These are phyloP conservation scores for Spergularia azorica DNA, from an alignment of 179 eudicot genomes.

Conservation along the genomic window DNA sequence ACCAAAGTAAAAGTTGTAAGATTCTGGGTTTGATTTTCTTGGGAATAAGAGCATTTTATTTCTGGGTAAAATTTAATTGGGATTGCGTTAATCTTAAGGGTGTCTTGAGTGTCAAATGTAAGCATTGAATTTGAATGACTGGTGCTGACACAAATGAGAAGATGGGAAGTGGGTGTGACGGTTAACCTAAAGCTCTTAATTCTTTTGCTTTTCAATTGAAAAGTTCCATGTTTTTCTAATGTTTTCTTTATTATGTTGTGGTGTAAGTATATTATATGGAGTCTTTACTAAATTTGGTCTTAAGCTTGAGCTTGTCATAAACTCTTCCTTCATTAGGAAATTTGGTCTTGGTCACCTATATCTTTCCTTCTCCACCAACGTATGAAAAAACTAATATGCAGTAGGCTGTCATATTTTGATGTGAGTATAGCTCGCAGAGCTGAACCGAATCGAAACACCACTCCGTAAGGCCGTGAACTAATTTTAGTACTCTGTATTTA, in stretches of 20 bases:
- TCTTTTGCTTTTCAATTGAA: not conserved
- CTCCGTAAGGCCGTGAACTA: too few species aligned
- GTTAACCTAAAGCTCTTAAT: slow-evolving; percentile 35
- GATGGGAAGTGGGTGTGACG: slow-evolving; percentile 36
- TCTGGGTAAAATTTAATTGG: slow-evolving; percentile 9
- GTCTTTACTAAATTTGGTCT: too few species aligned
- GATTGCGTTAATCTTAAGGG: not conserved
- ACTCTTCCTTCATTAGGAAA: too few species aligned
- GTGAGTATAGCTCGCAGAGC: too few species aligned
- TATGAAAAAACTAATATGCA: too few species aligned
- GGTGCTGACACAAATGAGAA: slow-evolving; percentile 21
- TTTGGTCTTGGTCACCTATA: too few species aligned
- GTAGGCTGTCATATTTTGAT: too few species aligned
- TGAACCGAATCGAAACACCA: too few species aligned
- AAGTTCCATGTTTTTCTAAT: slow-evolving; percentile 14
- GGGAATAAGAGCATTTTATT: not conserved
- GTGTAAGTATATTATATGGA: too few species aligned
- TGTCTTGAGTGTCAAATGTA: slow-evolving; percentile 27
- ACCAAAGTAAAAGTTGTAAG: slow-evolving; percentile 1
- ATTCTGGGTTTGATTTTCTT: slow-evolving; percentile 20
- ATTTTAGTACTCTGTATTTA: too few species aligned
- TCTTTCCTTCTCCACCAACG: too few species aligned
- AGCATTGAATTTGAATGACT: slow-evolving; percentile 10
- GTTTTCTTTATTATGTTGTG: not conserved
- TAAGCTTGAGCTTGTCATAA: too few species aligned